Evolutionary conservation across 2,329 filamentous ascomycete species (phyloP).

Genomic region (Trichoderma semiorbis): DNA sequence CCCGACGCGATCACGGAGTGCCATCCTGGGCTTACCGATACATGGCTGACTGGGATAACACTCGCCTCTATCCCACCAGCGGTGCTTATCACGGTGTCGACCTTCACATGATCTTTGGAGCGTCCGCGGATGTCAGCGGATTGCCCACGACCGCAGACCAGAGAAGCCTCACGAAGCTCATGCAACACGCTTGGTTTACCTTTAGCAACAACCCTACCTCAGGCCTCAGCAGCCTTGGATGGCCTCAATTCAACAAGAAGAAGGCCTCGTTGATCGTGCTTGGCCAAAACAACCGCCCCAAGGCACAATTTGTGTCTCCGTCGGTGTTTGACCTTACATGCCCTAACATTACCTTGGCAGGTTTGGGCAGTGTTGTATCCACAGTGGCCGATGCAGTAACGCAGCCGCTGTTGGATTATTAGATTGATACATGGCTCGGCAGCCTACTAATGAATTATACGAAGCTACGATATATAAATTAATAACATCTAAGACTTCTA

Average conservation of each 20-base stretch:
- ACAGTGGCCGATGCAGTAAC: not conserved
- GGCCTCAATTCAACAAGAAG: constrained; percentile 25
- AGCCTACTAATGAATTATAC: not conserved
- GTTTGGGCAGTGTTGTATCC: constrained; percentile 18
- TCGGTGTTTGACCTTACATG: constrained; percentile 26
- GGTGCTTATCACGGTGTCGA: constrained; percentile 50
- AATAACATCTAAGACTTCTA: not conserved
- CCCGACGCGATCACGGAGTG: constrained; percentile 33
- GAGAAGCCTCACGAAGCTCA: constrained; percentile 30
- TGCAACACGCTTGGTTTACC: constrained; percentile 41
- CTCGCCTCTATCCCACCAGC: constrained; percentile 42
- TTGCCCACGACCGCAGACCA: constrained; percentile 32
- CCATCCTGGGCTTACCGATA: constrained; percentile 46
- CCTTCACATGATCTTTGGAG: constrained; percentile 46
- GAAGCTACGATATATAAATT: not conserved
- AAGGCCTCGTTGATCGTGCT: constrained; percentile 21
- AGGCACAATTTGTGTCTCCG: constrained; percentile 26
- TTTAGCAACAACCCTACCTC: constrained; percentile 38
- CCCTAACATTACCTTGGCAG: constrained; percentile 25
- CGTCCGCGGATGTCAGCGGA: constrained; percentile 37
- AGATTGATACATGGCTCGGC: not conserved
- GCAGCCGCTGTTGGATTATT: not conserved
- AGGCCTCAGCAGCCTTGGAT: constrained; percentile 31
- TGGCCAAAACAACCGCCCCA: constrained; percentile 18
- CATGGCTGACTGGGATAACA: constrained; percentile 48